Evolutionary conservation across 805 yeast species (phyloP), one percentile per base, ranked within the genome.

Genomic region (Scheffersomyces stipitis): DNA sequence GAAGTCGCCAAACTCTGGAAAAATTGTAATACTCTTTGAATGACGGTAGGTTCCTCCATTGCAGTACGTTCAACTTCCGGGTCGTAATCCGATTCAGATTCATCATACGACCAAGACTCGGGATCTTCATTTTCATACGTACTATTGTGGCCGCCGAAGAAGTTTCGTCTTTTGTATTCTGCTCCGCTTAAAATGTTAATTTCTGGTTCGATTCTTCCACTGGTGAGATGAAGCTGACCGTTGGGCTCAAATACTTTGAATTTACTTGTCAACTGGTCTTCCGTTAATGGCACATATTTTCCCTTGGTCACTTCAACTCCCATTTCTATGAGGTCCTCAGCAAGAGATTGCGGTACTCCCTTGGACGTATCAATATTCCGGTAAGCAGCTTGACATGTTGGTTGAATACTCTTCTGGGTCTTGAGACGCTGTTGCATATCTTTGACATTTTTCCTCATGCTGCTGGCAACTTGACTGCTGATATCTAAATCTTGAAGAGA

Each of bases 221-320:
- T 40, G 4, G 55, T 48, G 22, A 44, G 41, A 38, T 69, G 60
- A 33, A 52, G 32, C 40, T 51, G 44, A 0, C 83, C 83, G 46
- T 75, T 67, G 1, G 56, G 48, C 34, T 66, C 70, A 33, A 54
- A 62, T 5, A 82, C 69, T 33, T 66, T 62, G 46, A 50, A 72
- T 5, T 62, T 62, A 1, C 78, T 64, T 7, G 44, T 42, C 37
- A 80, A 48, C 28, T 79, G 81, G 0, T 58, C 50, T 6, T 64
- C 68, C 2, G 61, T 40, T 6, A 83, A 52, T 3, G 63, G 49
- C 6, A 81, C 73, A 50, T 58, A 81, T 39, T 60, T 59, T 0
- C 91, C 91, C 31, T 52, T 58, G 7, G 57, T 51, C 0, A 62
- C 66, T 5, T 62, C 54, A 4, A 76, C 81, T 1, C 87, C 86